These are phyloP conservation scores for Botrytis deweyae DNA, from an alignment of 2,329 filamentous ascomycete species.

Conservation along the genomic window DNA sequence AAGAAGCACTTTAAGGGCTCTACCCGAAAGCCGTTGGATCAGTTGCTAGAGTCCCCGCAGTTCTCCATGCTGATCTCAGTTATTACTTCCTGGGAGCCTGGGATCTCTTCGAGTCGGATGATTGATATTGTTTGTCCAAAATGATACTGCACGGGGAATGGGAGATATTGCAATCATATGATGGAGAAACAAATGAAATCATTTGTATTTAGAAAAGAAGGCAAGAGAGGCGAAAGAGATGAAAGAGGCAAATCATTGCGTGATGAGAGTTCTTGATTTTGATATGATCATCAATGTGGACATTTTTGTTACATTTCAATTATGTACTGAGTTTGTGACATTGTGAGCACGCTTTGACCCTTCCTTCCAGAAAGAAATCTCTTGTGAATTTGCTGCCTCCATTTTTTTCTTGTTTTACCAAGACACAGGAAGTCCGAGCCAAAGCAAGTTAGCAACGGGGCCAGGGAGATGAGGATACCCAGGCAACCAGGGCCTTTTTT, in stretches of 20 bases:
- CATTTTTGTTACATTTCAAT: background rate
- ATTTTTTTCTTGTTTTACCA: background rate
- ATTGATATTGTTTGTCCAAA: background rate
- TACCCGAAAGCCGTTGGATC: conserved; percentile 5
- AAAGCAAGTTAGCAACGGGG: background rate
- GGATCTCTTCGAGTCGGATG: background rate
- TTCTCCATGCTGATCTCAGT: conserved; percentile 10
- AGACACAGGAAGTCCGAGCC: conserved; percentile 2
- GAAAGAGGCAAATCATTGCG: background rate
- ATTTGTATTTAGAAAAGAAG: background rate
- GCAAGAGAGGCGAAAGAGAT: background rate
- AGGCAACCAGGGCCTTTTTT: background rate
- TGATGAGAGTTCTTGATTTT: background rate
- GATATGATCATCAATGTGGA: background rate
- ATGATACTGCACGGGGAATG: background rate
- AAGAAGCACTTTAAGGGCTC: background rate
- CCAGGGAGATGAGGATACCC: background rate
- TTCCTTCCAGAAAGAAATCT: conserved; percentile 6
- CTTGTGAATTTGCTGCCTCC: background rate
- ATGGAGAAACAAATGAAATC: background rate
- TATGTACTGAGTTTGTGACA: background rate
- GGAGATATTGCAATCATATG: background rate
- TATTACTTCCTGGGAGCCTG: background rate
- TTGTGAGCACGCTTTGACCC: conserved; percentile 1
- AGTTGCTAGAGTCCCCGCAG: background rate